phyloP scores from a whole-genome alignment of 331 rosid species.

The Acacia concinna region DNA sequence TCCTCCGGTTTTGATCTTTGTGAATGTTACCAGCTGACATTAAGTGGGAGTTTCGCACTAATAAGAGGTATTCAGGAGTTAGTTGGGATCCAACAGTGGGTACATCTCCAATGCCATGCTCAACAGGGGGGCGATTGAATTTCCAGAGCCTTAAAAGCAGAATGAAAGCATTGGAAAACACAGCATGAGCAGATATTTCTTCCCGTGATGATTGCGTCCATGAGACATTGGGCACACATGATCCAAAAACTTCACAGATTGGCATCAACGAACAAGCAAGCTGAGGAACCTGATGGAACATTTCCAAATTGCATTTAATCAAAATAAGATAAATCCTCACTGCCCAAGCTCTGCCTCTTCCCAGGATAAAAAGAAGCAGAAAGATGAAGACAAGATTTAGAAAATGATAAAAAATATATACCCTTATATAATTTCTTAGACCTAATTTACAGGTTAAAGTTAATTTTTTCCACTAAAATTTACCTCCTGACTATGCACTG shows the following conservation, averaged over 20 bases:
- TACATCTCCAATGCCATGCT: constrained; percentile 87
- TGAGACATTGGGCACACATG: constrained; percentile 79
- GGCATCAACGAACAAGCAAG: constrained; percentile 99
- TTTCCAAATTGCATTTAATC: constrained; percentile 32
- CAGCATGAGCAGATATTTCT: constrained; percentile 86
- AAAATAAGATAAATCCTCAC: neutral
- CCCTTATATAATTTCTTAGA: neutral
- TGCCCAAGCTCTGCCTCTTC: neutral
- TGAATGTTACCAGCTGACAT: constrained; percentile 56
- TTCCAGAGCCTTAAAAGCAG: constrained; percentile 95
- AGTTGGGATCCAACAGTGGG: constrained; percentile 93
- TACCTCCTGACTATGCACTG: neutral
- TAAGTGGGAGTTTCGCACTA: constrained; percentile 82
- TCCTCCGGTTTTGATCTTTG: constrained; percentile 68
- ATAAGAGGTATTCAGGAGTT: constrained; percentile 91
- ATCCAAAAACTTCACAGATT: constrained; percentile 96
- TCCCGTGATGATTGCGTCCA: constrained; percentile 74
- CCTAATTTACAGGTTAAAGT: constrained; percentile 1
- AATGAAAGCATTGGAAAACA: constrained; percentile 93
- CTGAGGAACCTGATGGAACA: constrained; percentile 78
- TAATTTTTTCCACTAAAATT: neutral
- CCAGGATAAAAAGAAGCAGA: neutral
- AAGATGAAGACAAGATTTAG: neutral
- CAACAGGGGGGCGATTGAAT: constrained; percentile 93
- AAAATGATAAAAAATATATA: neutral